phyloP scores from a whole-genome alignment of 108 stramenopile genomes.

The Poteriospumella lacustris region DNA sequence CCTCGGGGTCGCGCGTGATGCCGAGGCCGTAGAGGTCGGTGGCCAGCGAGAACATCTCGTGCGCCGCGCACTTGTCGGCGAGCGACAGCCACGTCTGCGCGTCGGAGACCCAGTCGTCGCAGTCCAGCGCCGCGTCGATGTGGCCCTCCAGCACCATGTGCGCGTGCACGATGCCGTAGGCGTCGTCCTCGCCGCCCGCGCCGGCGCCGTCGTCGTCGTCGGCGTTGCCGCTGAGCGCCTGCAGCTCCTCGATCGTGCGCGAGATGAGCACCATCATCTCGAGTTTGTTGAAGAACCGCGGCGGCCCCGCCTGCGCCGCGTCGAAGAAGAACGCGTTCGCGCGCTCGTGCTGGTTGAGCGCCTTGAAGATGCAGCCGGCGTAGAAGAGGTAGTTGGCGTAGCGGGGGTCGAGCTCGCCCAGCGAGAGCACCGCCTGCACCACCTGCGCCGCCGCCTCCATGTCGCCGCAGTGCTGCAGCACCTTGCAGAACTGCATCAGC shows the following conservation, averaged over 20 bases:
- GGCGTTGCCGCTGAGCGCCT: background rate
- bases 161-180: background rate
- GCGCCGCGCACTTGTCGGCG: conserved; percentile 19
- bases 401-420: background rate
- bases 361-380: conserved; percentile 9
- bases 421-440: background rate
- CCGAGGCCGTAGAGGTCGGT: conserved; percentile 13
- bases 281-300: background rate
- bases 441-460: background rate
- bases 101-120: conserved; percentile 2
- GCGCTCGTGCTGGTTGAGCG: background rate
- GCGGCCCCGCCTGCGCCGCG: background rate
- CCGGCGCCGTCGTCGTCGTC: background rate
- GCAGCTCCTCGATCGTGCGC: background rate
- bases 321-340: conserved; percentile 13
- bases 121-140: background rate
- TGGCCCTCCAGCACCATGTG: background rate
- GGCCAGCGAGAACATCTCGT: conserved; percentile 14
- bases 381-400: background rate
- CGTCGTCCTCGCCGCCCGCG: background rate
- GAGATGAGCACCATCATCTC: conserved; percentile 17
- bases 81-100: background rate
- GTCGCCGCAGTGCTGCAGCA: background rate
- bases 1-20: background rate
- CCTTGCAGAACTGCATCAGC: background rate